Percentiles rank a stretch among this genome's conserved stretches.
phyloP scores from a whole-genome alignment of 2,329 filamentous ascomycete genomes.

The Fusarium dimerum region DNA sequence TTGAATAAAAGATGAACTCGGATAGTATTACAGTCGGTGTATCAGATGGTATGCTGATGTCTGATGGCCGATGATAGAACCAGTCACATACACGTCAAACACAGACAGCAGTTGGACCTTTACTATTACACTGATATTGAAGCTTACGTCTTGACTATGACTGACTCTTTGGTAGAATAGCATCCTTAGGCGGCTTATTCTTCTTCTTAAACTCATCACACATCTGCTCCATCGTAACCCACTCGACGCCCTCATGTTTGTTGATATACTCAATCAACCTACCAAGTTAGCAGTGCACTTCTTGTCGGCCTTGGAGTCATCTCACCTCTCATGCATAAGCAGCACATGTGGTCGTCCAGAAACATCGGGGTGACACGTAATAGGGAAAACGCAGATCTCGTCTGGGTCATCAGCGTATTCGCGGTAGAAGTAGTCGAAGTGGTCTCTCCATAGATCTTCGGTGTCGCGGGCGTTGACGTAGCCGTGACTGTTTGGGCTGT shows the following conservation, averaged over 20 bases:
- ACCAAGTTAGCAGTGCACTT: not conserved
- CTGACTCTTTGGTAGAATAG: slow-evolving; percentile 54
- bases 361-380: slow-evolving; percentile 76
- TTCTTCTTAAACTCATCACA: slow-evolving; percentile 71
- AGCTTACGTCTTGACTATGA: not conserved
- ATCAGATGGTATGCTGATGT: no score
- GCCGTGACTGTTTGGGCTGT: slow-evolving; percentile 64
- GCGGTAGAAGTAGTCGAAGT: slow-evolving; percentile 74
- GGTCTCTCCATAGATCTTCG: slow-evolving; percentile 65
- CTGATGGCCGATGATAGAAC: no score
- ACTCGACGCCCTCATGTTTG: slow-evolving; percentile 60
- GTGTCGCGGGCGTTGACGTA: slow-evolving; percentile 59
- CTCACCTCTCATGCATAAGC: slow-evolving; percentile 64
- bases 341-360: slow-evolving; percentile 71
- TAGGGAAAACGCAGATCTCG: slow-evolving; percentile 65
- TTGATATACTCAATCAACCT: slow-evolving; percentile 67
- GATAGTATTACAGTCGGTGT: no score
- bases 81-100: no score
- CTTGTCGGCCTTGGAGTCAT: accelerated
- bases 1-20: no score
- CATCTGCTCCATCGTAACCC: slow-evolving; percentile 71
- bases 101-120: no score
- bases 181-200: slow-evolving; percentile 57
- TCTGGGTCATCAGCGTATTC: slow-evolving; percentile 63
- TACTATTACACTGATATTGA: not conserved